A percentile compares a stretch with the other conserved stretches of the same genome.
Evolutionary conservation across 1,139 yeast genomes (phyloP).

Genomic region (Candida mesenterica): DNA sequence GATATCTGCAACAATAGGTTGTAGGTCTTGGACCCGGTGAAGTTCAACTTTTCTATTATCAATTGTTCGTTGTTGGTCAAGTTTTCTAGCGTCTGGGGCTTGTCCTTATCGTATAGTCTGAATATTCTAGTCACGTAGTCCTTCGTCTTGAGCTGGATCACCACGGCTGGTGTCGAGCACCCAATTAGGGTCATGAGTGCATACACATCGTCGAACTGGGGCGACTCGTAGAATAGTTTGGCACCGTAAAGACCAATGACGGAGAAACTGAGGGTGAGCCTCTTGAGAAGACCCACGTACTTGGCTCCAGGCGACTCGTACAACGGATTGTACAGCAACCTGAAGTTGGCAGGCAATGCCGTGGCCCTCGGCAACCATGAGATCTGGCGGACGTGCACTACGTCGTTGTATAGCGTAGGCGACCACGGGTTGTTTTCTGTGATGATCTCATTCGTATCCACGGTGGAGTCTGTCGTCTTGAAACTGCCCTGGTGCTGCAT

Average conservation of each 20-base stretch:
- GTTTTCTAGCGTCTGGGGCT: constrained; percentile 65
- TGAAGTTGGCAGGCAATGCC: constrained; percentile 38
- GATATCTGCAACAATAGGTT: constrained; percentile 57
- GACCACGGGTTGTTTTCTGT: constrained; percentile 51
- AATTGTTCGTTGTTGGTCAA: constrained; percentile 60
- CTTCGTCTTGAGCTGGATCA: constrained; percentile 54
- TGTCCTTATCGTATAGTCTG: constrained; percentile 60
- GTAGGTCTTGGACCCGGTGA: constrained; percentile 65
- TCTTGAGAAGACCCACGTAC: constrained; percentile 53
- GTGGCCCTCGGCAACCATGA: constrained; percentile 20
- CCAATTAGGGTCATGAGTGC: constrained; percentile 43
- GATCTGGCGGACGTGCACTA: constrained; percentile 31
- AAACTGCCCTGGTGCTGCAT: constrained; percentile 17
- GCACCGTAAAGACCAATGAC: constrained; percentile 56
- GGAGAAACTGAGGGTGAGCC: constrained; percentile 55
- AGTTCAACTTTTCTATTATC: constrained; percentile 65
- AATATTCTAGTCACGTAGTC: constrained; percentile 73
- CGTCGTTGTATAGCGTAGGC: constrained; percentile 42
- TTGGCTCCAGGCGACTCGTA: constrained; percentile 58
- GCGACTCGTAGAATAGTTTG: constrained; percentile 54
- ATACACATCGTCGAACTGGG: constrained; percentile 53
- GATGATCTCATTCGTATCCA: constrained; percentile 43
- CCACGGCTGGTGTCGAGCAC: constrained; percentile 47
- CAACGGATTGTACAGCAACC: constrained; percentile 53
- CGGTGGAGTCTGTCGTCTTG: constrained; percentile 32